Conservation (phyloP, 306 rosid genomes). For the Cucurbita ficifolia region DNA sequence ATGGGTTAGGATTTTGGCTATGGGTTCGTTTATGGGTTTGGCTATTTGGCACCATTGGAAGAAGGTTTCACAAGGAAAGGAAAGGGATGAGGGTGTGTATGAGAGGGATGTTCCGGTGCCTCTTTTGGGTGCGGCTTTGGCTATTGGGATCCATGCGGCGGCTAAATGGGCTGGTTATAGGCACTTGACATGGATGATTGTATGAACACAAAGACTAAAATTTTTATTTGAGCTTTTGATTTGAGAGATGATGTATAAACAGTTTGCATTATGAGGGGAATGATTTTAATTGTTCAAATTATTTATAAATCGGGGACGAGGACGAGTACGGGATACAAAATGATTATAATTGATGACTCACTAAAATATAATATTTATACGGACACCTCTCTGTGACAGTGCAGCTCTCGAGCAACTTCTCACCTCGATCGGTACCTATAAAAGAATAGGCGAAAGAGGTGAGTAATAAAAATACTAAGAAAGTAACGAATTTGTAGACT, state of each 20-base stretch:
- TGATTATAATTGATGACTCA: too few species aligned
- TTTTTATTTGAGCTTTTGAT: background rate
- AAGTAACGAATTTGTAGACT: too few species aligned
- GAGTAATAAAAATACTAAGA: too few species aligned
- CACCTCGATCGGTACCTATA: too few species aligned
- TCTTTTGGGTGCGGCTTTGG: slow-evolving; percentile 49
- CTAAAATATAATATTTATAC: too few species aligned
- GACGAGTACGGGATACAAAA: too few species aligned
- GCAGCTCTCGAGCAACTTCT: too few species aligned
- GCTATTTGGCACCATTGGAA: slow-evolving; percentile 49
- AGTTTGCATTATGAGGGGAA: background rate
- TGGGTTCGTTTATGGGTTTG: slow-evolving; percentile 40
- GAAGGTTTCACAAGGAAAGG: slow-evolving; percentile 24
- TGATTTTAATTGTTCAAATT: too few species aligned
- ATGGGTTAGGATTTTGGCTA: slow-evolving; percentile 64
- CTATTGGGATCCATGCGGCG: slow-evolving; percentile 65
- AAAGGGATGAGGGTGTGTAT: slow-evolving; percentile 13
- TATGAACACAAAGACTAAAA: slow-evolving; percentile 8
- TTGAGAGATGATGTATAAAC: background rate
- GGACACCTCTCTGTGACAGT: too few species aligned
- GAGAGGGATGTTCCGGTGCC: slow-evolving; percentile 52
- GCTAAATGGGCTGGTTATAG: slow-evolving; percentile 90
- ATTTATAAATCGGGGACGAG: too few species aligned
- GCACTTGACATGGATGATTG: slow-evolving; percentile 88
- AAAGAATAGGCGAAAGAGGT: too few species aligned